A percentile compares a stretch with the other conserved stretches of the same genome.
These are phyloP conservation scores for Silybum marianum DNA, from an alignment of 129 eudicot genomes.

Conservation along the genomic window DNA sequence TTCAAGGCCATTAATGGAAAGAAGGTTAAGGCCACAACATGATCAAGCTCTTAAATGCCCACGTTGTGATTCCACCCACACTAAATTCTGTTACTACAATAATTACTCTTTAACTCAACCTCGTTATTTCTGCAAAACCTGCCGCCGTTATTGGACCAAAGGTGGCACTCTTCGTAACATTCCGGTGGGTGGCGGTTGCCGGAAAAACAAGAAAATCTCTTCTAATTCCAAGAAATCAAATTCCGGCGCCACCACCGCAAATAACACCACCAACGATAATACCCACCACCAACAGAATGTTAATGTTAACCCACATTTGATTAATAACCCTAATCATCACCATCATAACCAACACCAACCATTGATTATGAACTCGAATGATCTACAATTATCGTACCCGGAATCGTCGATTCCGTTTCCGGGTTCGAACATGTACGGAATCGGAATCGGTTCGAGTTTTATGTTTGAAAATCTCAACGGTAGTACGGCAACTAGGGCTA, in stretches of 20 bases:
- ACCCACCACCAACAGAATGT: conserved; percentile 3
- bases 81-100: conserved; percentile 97
- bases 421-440: conserved; percentile 37
- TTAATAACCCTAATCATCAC: conserved; percentile 1
- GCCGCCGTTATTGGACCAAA: conserved; percentile 95
- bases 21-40: conserved; percentile 76
- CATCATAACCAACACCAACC: conserved; percentile 20
- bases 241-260: neutral
- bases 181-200: conserved; percentile 97
- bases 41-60: conserved; percentile 92
- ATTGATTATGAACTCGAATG: conserved; percentile 41
- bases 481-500: conserved; percentile 35
- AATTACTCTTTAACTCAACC: conserved; percentile 97
- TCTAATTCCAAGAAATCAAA: conserved; percentile 50
- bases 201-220: conserved; percentile 72
- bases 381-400: conserved; percentile 68
- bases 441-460: conserved; percentile 34
- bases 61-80: conserved; percentile 88
- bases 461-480: conserved; percentile 39
- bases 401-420: conserved; percentile 51
- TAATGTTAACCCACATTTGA: conserved; percentile 12
- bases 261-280: neutral
- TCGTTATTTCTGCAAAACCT: conserved; percentile 88
- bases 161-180: conserved; percentile 94
- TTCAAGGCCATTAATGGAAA: conserved; percentile 70